These are phyloP conservation scores for Peronospora farinosa DNA, from an alignment of 352 stramenopile genomes.

Conservation along the genomic window DNA sequence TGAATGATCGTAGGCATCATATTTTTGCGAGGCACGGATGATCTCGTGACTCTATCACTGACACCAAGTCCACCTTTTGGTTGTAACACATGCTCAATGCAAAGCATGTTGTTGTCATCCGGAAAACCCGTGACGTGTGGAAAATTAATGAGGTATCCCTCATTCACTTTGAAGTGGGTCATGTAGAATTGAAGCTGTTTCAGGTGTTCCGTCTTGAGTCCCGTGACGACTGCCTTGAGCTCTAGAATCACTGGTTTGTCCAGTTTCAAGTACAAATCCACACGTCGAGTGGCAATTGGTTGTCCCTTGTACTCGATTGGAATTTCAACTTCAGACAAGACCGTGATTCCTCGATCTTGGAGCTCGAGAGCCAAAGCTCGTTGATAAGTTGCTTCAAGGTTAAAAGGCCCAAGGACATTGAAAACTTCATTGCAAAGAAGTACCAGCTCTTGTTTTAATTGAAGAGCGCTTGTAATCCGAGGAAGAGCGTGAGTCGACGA, in stretches of 20 bases:
- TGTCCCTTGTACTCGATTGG: constrained; percentile 30
- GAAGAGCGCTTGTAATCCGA: constrained; percentile 4
- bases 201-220: constrained; percentile 17
- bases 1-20: constrained; percentile 15
- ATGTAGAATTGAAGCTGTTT: constrained; percentile 44
- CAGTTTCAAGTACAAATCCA: constrained; percentile 32
- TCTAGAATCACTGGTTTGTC: constrained; percentile 31
- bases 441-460: constrained; percentile 19
- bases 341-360: constrained; percentile 18
- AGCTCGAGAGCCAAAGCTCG: constrained; percentile 26
- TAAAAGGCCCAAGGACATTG: constrained; percentile 22
- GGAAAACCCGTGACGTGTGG: constrained; percentile 30
- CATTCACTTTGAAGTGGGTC: constrained; percentile 25
- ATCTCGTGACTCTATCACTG: constrained; percentile 20
- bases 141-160: constrained; percentile 44
- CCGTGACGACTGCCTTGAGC: constrained; percentile 29
- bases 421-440: constrained; percentile 36
- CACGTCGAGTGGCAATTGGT: constrained; percentile 23
- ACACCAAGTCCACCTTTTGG: constrained; percentile 9
- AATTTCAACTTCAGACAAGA: constrained; percentile 29
- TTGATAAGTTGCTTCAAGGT: constrained; percentile 40
- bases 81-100: constrained; percentile 17
- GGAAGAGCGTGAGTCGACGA: background rate
- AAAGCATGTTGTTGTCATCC: constrained; percentile 14
- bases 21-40: constrained; percentile 7